Conservation (phyloP, 2,329 filamentous ascomycete genomes). For the Didymella pomorum region DNA sequence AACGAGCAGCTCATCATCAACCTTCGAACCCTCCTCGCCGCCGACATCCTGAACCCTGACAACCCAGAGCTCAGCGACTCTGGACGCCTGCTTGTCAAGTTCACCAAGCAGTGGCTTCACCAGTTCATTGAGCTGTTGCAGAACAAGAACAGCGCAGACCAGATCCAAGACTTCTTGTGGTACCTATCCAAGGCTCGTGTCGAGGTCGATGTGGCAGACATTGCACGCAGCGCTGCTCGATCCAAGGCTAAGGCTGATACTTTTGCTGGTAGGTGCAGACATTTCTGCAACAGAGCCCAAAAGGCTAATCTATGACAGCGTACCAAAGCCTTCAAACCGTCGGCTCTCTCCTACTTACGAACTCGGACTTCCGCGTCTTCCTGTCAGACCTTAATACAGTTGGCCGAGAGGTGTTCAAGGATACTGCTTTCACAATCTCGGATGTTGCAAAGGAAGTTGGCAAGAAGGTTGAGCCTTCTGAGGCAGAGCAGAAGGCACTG, state of each 20-base stretch:
- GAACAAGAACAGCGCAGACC: slow-evolving; percentile 83
- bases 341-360: slow-evolving; percentile 83
- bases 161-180: slow-evolving; percentile 93
- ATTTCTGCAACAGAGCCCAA: neutral
- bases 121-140: slow-evolving; percentile 82
- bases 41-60: slow-evolving; percentile 79
- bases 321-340: slow-evolving; percentile 86
- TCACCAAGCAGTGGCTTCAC: slow-evolving; percentile 75
- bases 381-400: slow-evolving; percentile 81
- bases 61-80: slow-evolving; percentile 78
- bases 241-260: slow-evolving; percentile 75
- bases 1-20: slow-evolving; percentile 85
- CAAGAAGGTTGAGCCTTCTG: slow-evolving; percentile 74
- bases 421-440: slow-evolving; percentile 82
- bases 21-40: slow-evolving; percentile 78
- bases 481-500: slow-evolving; percentile 65
- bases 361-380: slow-evolving; percentile 88
- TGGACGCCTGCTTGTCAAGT: slow-evolving; percentile 75
- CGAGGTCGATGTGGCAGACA: slow-evolving; percentile 70
- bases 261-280: slow-evolving; percentile 65
- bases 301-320: slow-evolving; percentile 57
- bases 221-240: slow-evolving; percentile 67
- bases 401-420: slow-evolving; percentile 83
- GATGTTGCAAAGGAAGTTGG: slow-evolving; percentile 77
- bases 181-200: slow-evolving; percentile 78